Conservation (phyloP, 2,329 filamentous ascomycete species). For the Beauveria asiatica region DNA sequence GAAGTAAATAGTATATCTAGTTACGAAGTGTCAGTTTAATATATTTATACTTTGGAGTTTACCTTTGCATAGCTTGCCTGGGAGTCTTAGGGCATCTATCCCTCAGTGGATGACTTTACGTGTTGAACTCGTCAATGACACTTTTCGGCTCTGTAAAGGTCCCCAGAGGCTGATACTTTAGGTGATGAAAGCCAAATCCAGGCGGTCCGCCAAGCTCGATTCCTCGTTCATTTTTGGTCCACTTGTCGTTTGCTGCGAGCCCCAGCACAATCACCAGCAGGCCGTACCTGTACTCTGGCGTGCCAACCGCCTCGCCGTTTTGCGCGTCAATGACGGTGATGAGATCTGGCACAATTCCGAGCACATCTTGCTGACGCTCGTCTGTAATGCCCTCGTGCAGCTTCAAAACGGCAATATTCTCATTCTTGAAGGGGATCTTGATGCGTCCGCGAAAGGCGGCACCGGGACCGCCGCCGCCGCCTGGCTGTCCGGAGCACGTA, state of each 20-base stretch:
- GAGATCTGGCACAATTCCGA: conserved; percentile 49
- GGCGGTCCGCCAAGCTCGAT: conserved; percentile 42
- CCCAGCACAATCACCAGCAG: conserved; percentile 41
- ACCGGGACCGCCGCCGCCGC: conserved; percentile 2
- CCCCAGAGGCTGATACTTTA: conserved; percentile 40
- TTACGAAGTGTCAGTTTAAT: background rate
- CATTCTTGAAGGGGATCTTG: conserved; percentile 65
- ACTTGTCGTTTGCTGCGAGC: conserved; percentile 35
- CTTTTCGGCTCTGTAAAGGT: conserved; percentile 40
- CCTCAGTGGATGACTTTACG: background rate
- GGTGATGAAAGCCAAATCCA: conserved; percentile 38
- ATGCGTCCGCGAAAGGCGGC: conserved; percentile 36
- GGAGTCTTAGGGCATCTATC: no score
- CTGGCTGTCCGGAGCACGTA: background rate
- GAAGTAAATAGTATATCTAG: background rate
- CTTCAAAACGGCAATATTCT: conserved; percentile 55
- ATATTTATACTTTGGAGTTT: background rate
- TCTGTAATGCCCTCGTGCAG: conserved; percentile 22
- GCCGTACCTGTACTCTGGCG: conserved; percentile 48
- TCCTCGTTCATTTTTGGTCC: conserved; percentile 36
- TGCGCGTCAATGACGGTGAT: conserved; percentile 47
- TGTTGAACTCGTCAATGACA: conserved; percentile 42
- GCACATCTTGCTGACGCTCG: conserved; percentile 33
- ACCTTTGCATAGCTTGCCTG: background rate
- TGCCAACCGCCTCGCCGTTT: conserved; percentile 47